Evolutionary conservation across 306 rosid species (phyloP), one percentile per base, ranked within the genome.

Genomic region (Vigna mungo): DNA sequence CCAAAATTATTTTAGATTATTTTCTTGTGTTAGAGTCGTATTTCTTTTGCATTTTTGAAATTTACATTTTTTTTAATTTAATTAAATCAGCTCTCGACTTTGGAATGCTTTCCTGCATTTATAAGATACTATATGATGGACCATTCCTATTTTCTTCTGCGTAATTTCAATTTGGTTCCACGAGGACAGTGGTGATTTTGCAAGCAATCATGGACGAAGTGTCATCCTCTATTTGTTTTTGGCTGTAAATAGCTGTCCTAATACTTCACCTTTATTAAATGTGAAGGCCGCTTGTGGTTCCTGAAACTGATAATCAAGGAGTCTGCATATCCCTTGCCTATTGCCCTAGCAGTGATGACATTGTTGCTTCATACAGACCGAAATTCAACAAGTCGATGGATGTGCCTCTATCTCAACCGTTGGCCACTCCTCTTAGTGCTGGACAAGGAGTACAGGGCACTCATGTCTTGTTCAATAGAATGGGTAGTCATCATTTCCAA

Each of bases 261-360:
- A 90, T 82, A 25, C 51, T 46, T 58, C 39, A 9, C 13, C 25
- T 65, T 68, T 72, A 60, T 61, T 44, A 2, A 44, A 62, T 20
- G 18, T 88, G 87, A 61, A 95, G 98, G 96, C 96, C 96, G 2
- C 81, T 71, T 76, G 53, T 92, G 76, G 78, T 92, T 83, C 93
- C 92, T 49, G 93, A 82, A 80, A 85, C 91, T 1, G 84, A 81
- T 41, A 82, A 85, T 72, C 92, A 87, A 85, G 97, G 97, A 74
- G 88, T 95, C 76, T 95, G 98, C 77, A 95, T 91, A 78, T 95
- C 97, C 39, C 88, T 92, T 75, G 93, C 97, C 30, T 87, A 84
- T 80, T 88, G 91, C 82, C 83, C 90, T n/a, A 89, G 85, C 66
- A 86, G 84, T 51, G 91, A 86, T 59, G 96, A 92, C 78, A 68